Percentiles rank a stretch among this genome's conserved stretches.
phyloP scores from a whole-genome alignment of 139 green algal species.

The Nannochloris sp. region DNA sequence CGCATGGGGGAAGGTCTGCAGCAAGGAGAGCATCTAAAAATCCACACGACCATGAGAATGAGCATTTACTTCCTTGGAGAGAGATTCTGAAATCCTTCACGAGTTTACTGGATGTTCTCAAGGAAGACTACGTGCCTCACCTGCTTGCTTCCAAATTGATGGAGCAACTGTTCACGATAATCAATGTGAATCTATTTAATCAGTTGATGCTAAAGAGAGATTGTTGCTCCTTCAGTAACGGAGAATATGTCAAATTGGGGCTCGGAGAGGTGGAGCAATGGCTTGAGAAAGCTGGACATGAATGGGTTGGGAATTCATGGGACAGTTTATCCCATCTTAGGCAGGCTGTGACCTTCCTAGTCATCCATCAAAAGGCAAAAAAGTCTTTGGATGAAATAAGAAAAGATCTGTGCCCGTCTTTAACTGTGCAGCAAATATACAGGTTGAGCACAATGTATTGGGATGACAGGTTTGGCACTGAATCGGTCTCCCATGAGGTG shows the following conservation, averaged over 20 bases:
- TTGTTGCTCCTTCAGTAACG: constrained; percentile 99
- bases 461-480: constrained; percentile 93
- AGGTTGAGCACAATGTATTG: constrained; percentile 99
- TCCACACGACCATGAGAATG: not conserved
- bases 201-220: constrained; percentile 95
- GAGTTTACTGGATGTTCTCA: constrained; percentile 68
- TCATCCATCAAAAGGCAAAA: constrained; percentile 96
- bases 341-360: constrained; percentile 92
- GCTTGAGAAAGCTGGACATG: constrained; percentile 63
- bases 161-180: constrained; percentile 85
- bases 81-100: constrained; percentile 81
- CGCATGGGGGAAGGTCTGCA: not conserved
- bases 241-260: constrained; percentile 97
- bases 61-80: constrained; percentile 42
- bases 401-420: constrained; percentile 85
- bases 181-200: constrained; percentile 99
- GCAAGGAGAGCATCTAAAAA: not conserved
- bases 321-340: constrained; percentile 92
- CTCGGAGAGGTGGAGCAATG: constrained; percentile 90
- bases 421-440: constrained; percentile 97
- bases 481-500: constrained; percentile 84
- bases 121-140: constrained; percentile 73
- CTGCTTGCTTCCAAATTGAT: constrained; percentile 75
- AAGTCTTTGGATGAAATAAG: constrained; percentile 95
- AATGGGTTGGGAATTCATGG: constrained; percentile 78